A percentile compares a stretch with the other conserved stretches of the same genome.
phyloP scores from a whole-genome alignment of 768 basidiomycete genomes.

The Suillus cothurnatus region DNA sequence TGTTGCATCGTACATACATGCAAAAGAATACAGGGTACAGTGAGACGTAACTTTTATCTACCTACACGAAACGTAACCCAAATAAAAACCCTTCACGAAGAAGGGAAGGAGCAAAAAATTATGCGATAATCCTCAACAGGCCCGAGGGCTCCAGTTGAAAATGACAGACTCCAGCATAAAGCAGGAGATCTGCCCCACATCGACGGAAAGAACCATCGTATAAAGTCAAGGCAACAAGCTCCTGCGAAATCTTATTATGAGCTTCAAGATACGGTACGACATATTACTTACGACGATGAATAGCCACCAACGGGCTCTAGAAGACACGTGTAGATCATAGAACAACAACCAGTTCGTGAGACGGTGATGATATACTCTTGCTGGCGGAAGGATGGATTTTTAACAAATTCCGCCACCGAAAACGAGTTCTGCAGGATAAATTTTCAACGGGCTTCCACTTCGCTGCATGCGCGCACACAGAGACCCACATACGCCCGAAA shows the following conservation, averaged over 20 bases:
- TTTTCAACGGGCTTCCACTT: constrained; percentile 5
- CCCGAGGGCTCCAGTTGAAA: constrained; percentile 4
- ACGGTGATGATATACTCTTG: background rate
- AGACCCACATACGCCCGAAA: constrained; percentile 7
- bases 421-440: background rate
- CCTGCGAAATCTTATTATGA: background rate
- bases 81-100: constrained; percentile 33
- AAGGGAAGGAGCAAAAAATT: constrained; percentile 39
- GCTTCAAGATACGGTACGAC: background rate
- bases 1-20: background rate
- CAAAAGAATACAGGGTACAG: background rate
- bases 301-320: too few relatives aligned
- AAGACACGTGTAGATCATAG: background rate
- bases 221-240: background rate
- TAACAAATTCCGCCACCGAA: background rate
- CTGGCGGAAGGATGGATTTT: background rate
- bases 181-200: background rate
- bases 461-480: constrained; percentile 10
- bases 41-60: too few relatives aligned
- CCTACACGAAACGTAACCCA: background rate
- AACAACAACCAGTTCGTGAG: background rate
- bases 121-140: constrained; percentile 21
- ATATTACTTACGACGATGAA: background rate
- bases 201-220: constrained; percentile 1
- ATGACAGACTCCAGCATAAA: background rate